These are phyloP conservation scores for Dothidotthia symphoricarpi DNA, from an alignment of 2,329 filamentous ascomycete species.

Conservation along the genomic window DNA sequence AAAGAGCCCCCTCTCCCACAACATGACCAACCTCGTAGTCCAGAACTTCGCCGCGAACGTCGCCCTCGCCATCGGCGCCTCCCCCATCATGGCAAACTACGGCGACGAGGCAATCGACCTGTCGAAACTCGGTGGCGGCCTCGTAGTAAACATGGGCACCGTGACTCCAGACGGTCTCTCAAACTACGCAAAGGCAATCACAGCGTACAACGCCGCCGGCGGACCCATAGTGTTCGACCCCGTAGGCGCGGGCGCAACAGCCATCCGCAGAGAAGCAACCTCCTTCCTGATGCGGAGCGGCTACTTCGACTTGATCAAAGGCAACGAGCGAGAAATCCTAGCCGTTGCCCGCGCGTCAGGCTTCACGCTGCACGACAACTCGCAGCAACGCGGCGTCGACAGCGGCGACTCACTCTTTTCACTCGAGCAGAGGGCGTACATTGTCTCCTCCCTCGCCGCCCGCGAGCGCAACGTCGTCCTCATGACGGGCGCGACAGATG, in stretches of 20 bases:
- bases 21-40: constrained; percentile 96
- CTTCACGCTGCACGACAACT: constrained; percentile 41
- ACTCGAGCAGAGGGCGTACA: constrained; percentile 55
- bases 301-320: constrained; percentile 86
- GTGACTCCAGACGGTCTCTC: constrained; percentile 71
- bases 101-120: constrained; percentile 79
- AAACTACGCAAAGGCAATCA: constrained; percentile 71
- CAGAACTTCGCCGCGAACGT: constrained; percentile 95
- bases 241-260: constrained; percentile 83
- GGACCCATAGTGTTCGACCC: constrained; percentile 83
- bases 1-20: constrained; percentile 76
- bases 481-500: constrained; percentile 77
- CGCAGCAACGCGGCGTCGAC: constrained; percentile 80
- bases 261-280: constrained; percentile 68
- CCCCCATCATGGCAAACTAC: constrained; percentile 92
- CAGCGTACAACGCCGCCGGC: constrained; percentile 75
- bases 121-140: constrained; percentile 69
- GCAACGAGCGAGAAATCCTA: constrained; percentile 85
- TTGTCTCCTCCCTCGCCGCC: constrained; percentile 66
- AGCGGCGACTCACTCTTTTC: constrained; percentile 59
- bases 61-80: constrained; percentile 77
- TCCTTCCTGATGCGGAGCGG: constrained; percentile 68
- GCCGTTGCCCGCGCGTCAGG: constrained; percentile 60
- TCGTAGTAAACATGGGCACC: constrained; percentile 95
- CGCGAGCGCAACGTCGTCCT: constrained; percentile 71